These are phyloP conservation scores for Penicillium corylophilum DNA, from an alignment of 2,329 filamentous ascomycete genomes.

Conservation along the genomic window DNA sequence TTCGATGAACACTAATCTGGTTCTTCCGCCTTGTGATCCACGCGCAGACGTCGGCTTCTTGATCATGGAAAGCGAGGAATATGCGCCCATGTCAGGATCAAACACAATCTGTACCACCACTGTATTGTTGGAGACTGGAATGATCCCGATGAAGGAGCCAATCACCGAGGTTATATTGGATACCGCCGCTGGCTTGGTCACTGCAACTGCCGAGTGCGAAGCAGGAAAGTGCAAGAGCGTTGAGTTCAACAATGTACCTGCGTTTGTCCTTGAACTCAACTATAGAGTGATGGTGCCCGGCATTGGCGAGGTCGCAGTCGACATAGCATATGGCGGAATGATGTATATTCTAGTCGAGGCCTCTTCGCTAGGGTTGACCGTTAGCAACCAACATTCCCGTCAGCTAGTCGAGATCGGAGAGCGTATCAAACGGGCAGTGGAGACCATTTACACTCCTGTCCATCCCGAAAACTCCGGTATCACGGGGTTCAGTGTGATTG, in stretches of 20 bases:
- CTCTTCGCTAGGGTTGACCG: conserved; percentile 34
- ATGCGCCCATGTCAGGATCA: conserved; percentile 47
- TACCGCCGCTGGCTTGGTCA: conserved; percentile 47
- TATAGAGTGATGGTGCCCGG: conserved; percentile 42
- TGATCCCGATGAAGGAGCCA: conserved; percentile 49
- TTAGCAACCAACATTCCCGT: conserved; percentile 34
- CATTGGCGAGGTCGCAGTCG: conserved; percentile 41
- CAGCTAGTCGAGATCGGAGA: conserved; percentile 46
- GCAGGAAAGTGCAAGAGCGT: conserved; percentile 47
- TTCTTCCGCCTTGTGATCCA: conserved; percentile 47
- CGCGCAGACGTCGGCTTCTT: conserved; percentile 48
- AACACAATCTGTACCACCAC: conserved; percentile 49
- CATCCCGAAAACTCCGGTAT: conserved; percentile 48
- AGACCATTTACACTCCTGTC: conserved; percentile 35
- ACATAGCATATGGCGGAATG: conserved; percentile 52
- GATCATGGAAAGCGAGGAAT: conserved; percentile 50
- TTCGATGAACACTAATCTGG: conserved; percentile 42
- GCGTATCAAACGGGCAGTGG: conserved; percentile 44
- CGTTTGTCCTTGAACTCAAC: conserved; percentile 46
- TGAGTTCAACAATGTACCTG: conserved; percentile 48
- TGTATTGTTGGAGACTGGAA: conserved; percentile 50
- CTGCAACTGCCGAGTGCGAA: conserved; percentile 43
- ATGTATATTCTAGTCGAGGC: conserved; percentile 47
- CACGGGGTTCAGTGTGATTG: conserved; percentile 42
- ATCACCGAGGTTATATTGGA: conserved; percentile 44